Evolutionary conservation across 805 yeast species (phyloP), one percentile per base, ranked within the genome.

Genomic region (Clavispora carvajalis): DNA sequence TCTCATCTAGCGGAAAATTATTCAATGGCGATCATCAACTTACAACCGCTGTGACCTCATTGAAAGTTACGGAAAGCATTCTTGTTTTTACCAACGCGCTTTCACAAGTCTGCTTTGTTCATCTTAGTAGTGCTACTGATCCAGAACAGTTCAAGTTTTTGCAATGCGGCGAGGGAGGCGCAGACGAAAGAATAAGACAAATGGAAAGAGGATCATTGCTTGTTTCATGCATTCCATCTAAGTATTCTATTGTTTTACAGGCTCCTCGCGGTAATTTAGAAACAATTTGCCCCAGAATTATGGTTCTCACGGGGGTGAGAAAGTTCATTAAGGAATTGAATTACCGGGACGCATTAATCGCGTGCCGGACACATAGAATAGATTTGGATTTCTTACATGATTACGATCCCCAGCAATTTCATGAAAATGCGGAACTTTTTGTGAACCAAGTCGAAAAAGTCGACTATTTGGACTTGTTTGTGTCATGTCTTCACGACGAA

Each of bases 191-290:
- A 63, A 74, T 83, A 12, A 78, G 99, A 53, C 78, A 82, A 43
- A 82, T 93, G 39, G 99, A 93, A 63, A 74, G 96, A 49, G 98
- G 99, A 1, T 88, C 97, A 0, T 52, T 85, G n/a, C 62, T 93
- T 36, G 87, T 91, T 0, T 71, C 89, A 29, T 78, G 79, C 2
- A 82, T 89, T 54, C 96, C 97, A 1, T 78, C 91, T 0, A 83
- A 78, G 40, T 80, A 89, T 41, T 75, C 90, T 1, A 89, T 95
- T 15, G 80, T 87, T 4, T 69, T 93, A 39, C 96, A 93, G 60
- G 96, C 96, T 4, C 95, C 95, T 44, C 77, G 99, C 59, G 99
- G 99, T 46, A 93, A 93, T 55, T 67, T 93, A 50, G 99, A 93
- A 61, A 89, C 98, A 0, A 85, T 93, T 15, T 82, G 79, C 54